Base-by-base conservation (phyloP, 768 basidiomycete species). In the Pleurotus giganteus region DNA sequence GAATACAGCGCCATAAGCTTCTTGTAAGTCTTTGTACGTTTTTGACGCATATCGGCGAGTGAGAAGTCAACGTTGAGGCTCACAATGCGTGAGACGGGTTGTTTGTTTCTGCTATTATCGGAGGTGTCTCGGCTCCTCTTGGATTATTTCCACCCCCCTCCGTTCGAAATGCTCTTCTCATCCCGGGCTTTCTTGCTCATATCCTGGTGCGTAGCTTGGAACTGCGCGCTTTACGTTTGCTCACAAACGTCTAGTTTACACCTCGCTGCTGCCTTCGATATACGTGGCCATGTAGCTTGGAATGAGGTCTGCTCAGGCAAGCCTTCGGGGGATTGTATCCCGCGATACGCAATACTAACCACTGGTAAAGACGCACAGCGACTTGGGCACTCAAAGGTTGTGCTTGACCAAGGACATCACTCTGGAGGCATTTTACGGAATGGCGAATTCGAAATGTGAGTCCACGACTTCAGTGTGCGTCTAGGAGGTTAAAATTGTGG, bases 1-100 rank as follows among this genome's bases (percentile, higher is more conserved):
- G 79, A 82, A 67, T 98, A 98, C 46, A 95, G 74, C 13, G 85
- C 80, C 95, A 99, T 98, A 51, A 96, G 88, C 67, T 94, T 94
- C 60, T 88, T 83, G 72, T 98, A 98, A 0, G 87, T 83, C 71
- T 99, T 99, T 24, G 94, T 93, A 67, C 97, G 81, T 73, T 92
- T 97, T 73, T 97, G 93, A 53, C 94, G 80, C 97, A 99, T 99
- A 56, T 61, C 72, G 60, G 42, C 15, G 7, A 17, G n/a, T 7
- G 13, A n/a, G 2, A 41, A 17, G 26, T 24, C n/a, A 3, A 47
- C 29, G n/a, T 19, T 11, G 39, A n/a, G 39, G 39, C n/a, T 7
- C 13, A 19, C 12, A 17, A 19, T 41, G 39, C 7, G n/a, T 36
- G n/a, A 36, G 34, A 41, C n/a, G n/a, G n/a, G n/a, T n/a, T n/a